Conservation (phyloP, 495 filamentous ascomycete species). For the Collariella sp. region DNA sequence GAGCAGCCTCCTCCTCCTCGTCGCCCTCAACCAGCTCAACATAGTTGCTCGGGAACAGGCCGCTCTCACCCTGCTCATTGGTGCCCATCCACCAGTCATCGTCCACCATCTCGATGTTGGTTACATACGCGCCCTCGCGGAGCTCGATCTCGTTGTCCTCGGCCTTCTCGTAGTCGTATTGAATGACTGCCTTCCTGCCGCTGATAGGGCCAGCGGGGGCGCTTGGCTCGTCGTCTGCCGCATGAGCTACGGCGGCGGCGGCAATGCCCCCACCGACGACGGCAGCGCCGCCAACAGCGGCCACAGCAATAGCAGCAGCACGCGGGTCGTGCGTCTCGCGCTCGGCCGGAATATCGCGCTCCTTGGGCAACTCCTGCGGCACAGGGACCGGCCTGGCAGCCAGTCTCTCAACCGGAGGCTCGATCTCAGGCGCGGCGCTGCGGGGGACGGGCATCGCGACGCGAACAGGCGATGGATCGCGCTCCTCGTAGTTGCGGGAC, state of each 20-base stretch:
- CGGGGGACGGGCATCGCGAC: constrained; percentile 81
- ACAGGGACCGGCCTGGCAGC: constrained; percentile 39
- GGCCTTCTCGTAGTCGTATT: constrained; percentile 95
- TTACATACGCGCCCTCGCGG: constrained; percentile 81
- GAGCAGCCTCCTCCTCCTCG: constrained; percentile 32
- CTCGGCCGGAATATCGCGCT: constrained; percentile 57
- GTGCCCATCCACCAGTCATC: constrained; percentile 96
- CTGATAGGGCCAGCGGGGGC: constrained; percentile 23
- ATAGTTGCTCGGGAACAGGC: constrained; percentile 94
- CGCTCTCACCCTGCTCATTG: constrained; percentile 69
- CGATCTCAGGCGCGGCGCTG: constrained; percentile 42
- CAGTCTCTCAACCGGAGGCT: constrained; percentile 42
- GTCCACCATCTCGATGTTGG: constrained; percentile 97
- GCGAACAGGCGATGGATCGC: constrained; percentile 60
- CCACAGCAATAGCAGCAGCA: constrained; percentile 50
- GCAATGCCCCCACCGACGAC: no score
- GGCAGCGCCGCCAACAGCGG: constrained; percentile 14
- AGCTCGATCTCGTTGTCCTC: constrained; percentile 95
- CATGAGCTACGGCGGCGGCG: constrained; percentile 12
- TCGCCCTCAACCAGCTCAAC: constrained; percentile 79
- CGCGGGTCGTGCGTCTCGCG: constrained; percentile 54
- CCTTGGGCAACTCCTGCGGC: constrained; percentile 52
- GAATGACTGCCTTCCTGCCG: constrained; percentile 65
- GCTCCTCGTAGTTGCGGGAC: constrained; percentile 24
- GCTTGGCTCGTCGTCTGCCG: constrained; percentile 20